A percentile compares a stretch with the other conserved stretches of the same genome.
Evolutionary conservation across 805 yeast genomes (phyloP).

Genomic region (Kodamaea neixiangensis): DNA sequence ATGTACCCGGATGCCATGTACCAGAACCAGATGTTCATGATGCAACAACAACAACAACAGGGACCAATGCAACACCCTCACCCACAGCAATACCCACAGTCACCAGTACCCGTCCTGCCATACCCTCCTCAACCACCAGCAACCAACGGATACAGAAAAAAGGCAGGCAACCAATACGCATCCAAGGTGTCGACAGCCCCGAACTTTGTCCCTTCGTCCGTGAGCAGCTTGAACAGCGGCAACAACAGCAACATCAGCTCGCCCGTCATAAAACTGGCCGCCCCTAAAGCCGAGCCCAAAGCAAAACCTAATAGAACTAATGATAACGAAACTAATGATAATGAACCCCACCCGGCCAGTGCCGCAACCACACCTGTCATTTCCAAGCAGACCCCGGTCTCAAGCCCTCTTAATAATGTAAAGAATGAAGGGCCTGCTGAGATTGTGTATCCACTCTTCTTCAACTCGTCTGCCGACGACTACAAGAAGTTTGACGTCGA

Average conservation of each 20-base stretch:
- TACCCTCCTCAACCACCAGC: constrained; percentile 2
- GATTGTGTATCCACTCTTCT: constrained; percentile 13
- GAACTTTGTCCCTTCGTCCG: constrained; percentile 11
- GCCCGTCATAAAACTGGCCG: constrained; percentile 7
- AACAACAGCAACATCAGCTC: constrained; percentile 3
- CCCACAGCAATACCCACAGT: constrained; percentile 1
- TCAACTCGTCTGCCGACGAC: constrained; percentile 10
- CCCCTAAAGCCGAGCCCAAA: background rate
- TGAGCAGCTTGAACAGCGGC: constrained; percentile 6
- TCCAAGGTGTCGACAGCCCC: constrained; percentile 10
- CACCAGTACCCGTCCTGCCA: background rate
- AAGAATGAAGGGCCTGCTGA: background rate
- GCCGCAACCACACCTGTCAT: no score
- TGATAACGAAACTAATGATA: constrained; percentile 4
- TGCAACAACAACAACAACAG: constrained; percentile 15
- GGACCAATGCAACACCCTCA: constrained; percentile 10
- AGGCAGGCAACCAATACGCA: constrained; percentile 10
- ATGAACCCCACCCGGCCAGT: background rate
- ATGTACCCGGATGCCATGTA: constrained; percentile 18
- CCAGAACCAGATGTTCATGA: constrained; percentile 15
- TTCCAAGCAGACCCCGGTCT: background rate
- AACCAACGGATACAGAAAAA: constrained; percentile 8
- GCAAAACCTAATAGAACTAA: constrained; percentile 4
- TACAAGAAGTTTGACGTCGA: constrained; percentile 1
- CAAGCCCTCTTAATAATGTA: constrained; percentile 1